Evolutionary conservation across 2,329 filamentous ascomycete species (phyloP), one percentile per base, ranked within the genome.

Genomic region (Fusarium compactum): DNA sequence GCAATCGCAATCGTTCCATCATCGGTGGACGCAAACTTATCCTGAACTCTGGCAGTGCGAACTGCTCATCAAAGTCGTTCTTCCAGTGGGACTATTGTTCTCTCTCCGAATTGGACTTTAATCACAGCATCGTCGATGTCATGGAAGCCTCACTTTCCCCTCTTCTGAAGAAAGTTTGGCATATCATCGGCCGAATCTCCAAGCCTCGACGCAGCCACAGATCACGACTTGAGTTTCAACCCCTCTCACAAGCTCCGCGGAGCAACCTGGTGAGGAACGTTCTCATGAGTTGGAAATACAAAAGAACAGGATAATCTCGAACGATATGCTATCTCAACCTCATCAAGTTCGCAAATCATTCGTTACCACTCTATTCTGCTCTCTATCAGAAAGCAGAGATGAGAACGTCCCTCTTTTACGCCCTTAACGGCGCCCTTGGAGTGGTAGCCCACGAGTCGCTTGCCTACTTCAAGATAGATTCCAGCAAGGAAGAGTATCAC

Each of bases 401-500:
- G 73, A 74, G 54, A 68, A 67, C 62, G 41, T 62, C 73, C 56
- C 62, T 75, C 65, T 67, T 75, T 67, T 73, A 52, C 48, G 72
- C 68, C 64, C 65, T 76, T 40, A 67, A 74, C 43, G 73, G 73
- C 14, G 73, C 73, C 16, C 57, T 75, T 41, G 73, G 73, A 51
- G 68, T 48, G 38, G 47, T 65, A 16, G 73, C 73, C 62, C 65
- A 72, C 54, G 71, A 75, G 25, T 73, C 74, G 20, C 65, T 74
- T 45, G 68, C 70, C 24, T 62, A 72, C 69, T 71, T 74, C 58
- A 73, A 72, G 22, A 25, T 57, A 6, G 46, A 67, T 24, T 45
- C 51, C 43, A 48, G 60, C 9, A 59, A 61, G 24, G 62, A 64
- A 22, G 63, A 58, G 18, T 38, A 38, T 38, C 53, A 70, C 20